phyloP scores from a whole-genome alignment of 2,329 filamentous ascomycete genomes.

The Pestalotiopsis fici region DNA sequence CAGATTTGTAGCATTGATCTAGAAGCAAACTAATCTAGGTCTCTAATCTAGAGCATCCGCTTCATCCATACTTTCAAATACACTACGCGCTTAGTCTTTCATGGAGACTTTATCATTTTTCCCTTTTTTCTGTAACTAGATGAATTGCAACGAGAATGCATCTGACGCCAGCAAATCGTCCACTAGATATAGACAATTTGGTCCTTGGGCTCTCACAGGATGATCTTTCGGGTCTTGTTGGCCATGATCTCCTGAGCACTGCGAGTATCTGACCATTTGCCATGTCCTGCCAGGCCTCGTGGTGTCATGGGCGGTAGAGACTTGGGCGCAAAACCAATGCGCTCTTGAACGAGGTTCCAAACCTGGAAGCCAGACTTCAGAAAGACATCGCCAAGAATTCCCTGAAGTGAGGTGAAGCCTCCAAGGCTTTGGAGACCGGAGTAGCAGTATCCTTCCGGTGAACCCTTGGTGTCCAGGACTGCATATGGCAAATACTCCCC shows the following conservation, averaged over 20 bases:
- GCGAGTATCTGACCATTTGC: neutral
- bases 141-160: neutral
- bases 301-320: slow-evolving; percentile 19
- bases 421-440: slow-evolving; percentile 70
- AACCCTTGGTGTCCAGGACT: slow-evolving; percentile 42
- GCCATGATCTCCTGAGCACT: neutral
- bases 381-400: slow-evolving; percentile 78
- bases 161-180: neutral
- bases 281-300: neutral
- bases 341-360: slow-evolving; percentile 58
- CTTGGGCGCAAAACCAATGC: slow-evolving; percentile 45
- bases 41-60: neutral
- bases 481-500: slow-evolving; percentile 59
- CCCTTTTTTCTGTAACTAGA: neutral
- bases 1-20: neutral
- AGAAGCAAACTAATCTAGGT: neutral
- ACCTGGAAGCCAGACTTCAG: slow-evolving; percentile 77
- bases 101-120: neutral
- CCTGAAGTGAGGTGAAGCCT: slow-evolving; percentile 48
- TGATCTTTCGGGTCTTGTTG: slow-evolving; percentile 7
- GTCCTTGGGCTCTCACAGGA: neutral
- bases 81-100: neutral
- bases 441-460: slow-evolving; percentile 53
- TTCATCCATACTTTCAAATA: neutral
- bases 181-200: neutral